Evolutionary conservation across 345 rosid genomes (phyloP), one percentile per base, ranked within the genome.

Genomic region (Eucalyptus tenuipes): DNA sequence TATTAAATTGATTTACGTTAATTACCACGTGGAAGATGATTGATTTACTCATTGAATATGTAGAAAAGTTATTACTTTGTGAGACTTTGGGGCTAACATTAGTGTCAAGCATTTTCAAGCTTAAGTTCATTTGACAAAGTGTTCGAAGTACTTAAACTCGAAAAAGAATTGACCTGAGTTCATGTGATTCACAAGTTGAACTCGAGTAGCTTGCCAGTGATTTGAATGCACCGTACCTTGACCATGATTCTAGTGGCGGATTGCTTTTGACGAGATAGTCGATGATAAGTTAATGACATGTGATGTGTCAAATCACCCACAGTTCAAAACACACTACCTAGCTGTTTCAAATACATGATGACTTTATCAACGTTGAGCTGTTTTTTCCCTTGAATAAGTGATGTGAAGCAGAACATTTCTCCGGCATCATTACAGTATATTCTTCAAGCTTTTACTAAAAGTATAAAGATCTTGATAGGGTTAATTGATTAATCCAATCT

Each of bases 291-390:
- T 53, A 53, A 53, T 7, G 0, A 2, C 57, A 53, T 53, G 57
- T 53, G 57, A 53, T 53, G 57, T 0, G 57, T 53, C 57, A 8
- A 53, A 20, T 53, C 57, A 53, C 4, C 10, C 4, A 53, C 10
- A 1, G 25, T 20, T 53, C 24, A 20, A 3, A 53, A 20, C 5
- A 18, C 0, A 53, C 2, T 7, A 5, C 10, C 1, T 2, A 64
- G 37, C 1, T 15, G 2, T 31, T 15, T 64, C 37, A 66, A 66
- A n/a, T 66, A 31, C 10, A 29, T 2, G 10, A 57, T 3, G 7
- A 25, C n/a, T 57, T 57, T 10, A 57, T 57, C 64, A 11, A 29
- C 8, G 33, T 13, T 13, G 3, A 27, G 13, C n/a, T 27, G 8
- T 55, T 57, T 18, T 55, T 25, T 57, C 5, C 64, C 14, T 25